Percentiles rank a stretch among this genome's conserved stretches.
Conservation (phyloP, 2,329 filamentous ascomycete genomes). For the Juglanconis juglandina region DNA sequence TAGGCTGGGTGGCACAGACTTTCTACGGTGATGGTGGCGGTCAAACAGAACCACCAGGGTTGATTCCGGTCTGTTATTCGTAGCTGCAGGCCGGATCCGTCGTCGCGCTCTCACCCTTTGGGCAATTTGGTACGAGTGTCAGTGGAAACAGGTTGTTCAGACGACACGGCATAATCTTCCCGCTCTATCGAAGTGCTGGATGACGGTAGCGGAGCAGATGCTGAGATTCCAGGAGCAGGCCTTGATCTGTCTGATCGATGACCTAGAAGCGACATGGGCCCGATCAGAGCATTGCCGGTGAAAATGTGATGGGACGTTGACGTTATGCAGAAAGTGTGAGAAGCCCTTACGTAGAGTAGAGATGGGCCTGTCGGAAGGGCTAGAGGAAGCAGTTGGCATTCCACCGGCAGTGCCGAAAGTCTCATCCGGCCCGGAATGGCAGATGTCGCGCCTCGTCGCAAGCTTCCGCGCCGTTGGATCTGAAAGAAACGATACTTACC, state of each 20-base stretch:
- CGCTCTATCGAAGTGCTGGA: neutral
- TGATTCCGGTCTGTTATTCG: neutral
- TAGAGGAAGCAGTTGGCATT: neutral
- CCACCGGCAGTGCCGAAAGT: neutral
- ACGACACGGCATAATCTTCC: neutral
- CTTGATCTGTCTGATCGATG: neutral
- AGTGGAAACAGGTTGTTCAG: neutral
- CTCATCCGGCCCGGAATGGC: neutral
- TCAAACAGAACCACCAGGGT: neutral
- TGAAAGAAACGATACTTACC: neutral
- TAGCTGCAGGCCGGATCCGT: neutral
- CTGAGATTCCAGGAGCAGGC: neutral
- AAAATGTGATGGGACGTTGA: too few species aligned
- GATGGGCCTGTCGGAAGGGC: neutral
- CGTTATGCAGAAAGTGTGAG: too few species aligned
- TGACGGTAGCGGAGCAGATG: neutral
- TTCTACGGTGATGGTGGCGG: neutral
- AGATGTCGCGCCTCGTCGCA: neutral
- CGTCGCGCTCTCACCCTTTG: too few species aligned
- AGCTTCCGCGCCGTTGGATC: neutral
- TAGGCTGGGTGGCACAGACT: neutral
- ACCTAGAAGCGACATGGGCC: too few species aligned
- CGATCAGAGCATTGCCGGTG: too few species aligned
- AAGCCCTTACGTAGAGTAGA: too few species aligned
- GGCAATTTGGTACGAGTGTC: neutral